Conservation (phyloP, 768 basidiomycete species). For the Boletus sp. region DNA sequence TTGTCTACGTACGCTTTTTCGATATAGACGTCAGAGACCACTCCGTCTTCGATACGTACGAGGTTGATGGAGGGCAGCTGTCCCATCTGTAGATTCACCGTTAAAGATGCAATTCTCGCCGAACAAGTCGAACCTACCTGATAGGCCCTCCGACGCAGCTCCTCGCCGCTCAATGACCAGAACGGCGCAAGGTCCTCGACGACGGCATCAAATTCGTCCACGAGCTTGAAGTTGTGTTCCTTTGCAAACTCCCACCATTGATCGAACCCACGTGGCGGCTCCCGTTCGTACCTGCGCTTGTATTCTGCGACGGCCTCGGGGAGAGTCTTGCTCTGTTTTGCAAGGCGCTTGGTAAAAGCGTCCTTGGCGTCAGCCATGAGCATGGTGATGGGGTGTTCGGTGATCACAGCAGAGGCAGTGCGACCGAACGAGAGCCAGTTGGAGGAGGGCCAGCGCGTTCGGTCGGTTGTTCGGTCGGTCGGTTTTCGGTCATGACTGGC, state of each 20-base stretch:
- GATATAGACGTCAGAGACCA: slow-evolving; percentile 56
- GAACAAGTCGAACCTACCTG: slow-evolving; percentile 41
- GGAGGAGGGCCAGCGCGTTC: slow-evolving; percentile 17
- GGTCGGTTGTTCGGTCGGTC: background rate
- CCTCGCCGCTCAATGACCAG: slow-evolving; percentile 69
- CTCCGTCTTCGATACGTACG: slow-evolving; percentile 72
- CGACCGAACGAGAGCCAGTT: slow-evolving; percentile 22
- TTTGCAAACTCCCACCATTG: slow-evolving; percentile 83
- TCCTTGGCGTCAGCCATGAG: slow-evolving; percentile 83
- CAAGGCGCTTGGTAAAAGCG: slow-evolving; percentile 64
- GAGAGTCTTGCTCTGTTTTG: slow-evolving; percentile 77
- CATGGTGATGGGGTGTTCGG: slow-evolving; percentile 75
- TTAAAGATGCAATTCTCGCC: background rate
- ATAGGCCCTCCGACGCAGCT: slow-evolving; percentile 61
- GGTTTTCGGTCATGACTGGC: slow-evolving; percentile 30
- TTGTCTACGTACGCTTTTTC: slow-evolving; percentile 53
- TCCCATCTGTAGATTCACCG: slow-evolving; percentile 53
- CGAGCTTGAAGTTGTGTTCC: slow-evolving; percentile 69
- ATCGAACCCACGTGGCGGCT: slow-evolving; percentile 90
- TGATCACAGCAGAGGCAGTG: background rate
- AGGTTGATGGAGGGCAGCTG: slow-evolving; percentile 81
- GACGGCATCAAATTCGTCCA: slow-evolving; percentile 90
- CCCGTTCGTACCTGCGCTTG: slow-evolving; percentile 65
- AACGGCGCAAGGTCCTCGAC: slow-evolving; percentile 81
- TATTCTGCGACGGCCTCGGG: slow-evolving; percentile 81